Evolutionary conservation across 2,329 filamentous ascomycete species (phyloP), one percentile per base, ranked within the genome.

Genomic region (Diaporthe aspalathi): DNA sequence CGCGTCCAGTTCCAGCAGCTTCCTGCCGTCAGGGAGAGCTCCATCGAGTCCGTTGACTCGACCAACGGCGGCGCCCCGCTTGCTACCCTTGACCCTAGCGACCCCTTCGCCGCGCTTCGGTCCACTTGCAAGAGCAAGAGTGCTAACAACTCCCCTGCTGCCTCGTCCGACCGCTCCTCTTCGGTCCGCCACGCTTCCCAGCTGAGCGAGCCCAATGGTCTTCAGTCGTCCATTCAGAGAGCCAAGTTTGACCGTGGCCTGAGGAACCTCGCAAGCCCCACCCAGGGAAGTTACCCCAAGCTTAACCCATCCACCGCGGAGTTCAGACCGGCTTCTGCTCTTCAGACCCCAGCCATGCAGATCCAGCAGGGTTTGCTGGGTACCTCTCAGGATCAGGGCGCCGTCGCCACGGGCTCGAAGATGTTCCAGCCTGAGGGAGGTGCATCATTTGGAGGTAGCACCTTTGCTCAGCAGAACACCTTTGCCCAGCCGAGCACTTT

Each of bases 51-150:
- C 14, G 12, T 67, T 38, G 47, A 71, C 45, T 62, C 63, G 7
- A 22, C 57, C 17, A 27, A 68, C n/a, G 70, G 70, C n/a, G 47
- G 65, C 24, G 63, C 35, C 54, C 16, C 54, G 17, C 52, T 68
- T 40, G 29, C 60, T 24, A 49, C 45, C 24, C n/a, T 47, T 35
- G 27, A 35, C 24, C 11, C 45, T 38, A 38, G 50, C 17, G 53
- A 62, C 20, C 32, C 65, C 16, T 62, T 68, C 45, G 35, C 65
- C 29, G 63, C 35, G 35, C 53, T 68, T 43, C 65, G 32, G 27
- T 38, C 50, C 49, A n/a, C n/a, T n/a, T n/a, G n/a, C n/a, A 43
- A 53, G 49, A 66, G 38, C 27, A 54, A 70, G 68, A 67, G 60
- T 32, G 60, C 50, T n/a, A 54, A 66, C 40, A 56, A 35, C 50